These are phyloP conservation scores for Penicillium sp. DNA, from an alignment of 2,329 filamentous ascomycete genomes.

Conservation along the genomic window DNA sequence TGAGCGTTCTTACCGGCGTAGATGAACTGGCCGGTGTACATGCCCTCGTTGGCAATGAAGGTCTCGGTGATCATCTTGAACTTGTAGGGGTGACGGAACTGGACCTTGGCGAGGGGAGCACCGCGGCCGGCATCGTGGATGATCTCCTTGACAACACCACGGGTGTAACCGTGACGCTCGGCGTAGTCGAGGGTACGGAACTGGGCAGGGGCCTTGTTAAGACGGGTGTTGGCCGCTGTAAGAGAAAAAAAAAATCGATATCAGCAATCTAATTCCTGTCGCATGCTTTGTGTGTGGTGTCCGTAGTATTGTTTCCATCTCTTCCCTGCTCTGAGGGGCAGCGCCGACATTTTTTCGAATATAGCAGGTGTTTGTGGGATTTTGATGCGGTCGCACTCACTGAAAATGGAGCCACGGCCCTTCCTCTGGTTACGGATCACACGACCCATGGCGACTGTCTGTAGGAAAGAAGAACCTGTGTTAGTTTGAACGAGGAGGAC, in stretches of 20 bases:
- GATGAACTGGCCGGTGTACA: slow-evolving; percentile 99
- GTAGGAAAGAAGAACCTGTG: slow-evolving; percentile 29
- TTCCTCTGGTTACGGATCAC: slow-evolving; percentile 78
- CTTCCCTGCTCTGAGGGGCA: slow-evolving; percentile 14
- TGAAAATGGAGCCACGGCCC: slow-evolving; percentile 77
- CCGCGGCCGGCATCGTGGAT: slow-evolving; percentile 98
- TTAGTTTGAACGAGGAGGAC: slow-evolving; percentile 37
- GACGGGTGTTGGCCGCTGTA: slow-evolving; percentile 76
- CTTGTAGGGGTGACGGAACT: slow-evolving; percentile 97
- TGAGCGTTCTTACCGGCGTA: slow-evolving; percentile 99
- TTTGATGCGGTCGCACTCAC: slow-evolving; percentile 52
- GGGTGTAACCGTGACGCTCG: slow-evolving; percentile 96
- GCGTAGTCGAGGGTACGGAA: slow-evolving; percentile 96
- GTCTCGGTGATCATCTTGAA: slow-evolving; percentile 98
- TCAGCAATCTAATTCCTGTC: slow-evolving; percentile 33
- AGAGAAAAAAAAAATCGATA: slow-evolving; percentile 28
- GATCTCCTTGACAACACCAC: slow-evolving; percentile 97
- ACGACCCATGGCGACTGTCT: slow-evolving; percentile 60
- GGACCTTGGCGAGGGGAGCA: slow-evolving; percentile 93
- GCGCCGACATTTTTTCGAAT: slow-evolving; percentile 16
- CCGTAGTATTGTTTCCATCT: slow-evolving; percentile 8
- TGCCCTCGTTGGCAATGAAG: slow-evolving; percentile 99
- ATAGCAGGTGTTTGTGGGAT: slow-evolving; percentile 16
- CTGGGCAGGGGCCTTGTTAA: slow-evolving; percentile 93
- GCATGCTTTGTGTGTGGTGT: slow-evolving; percentile 1